Conservation (phyloP, 2,329 filamentous ascomycete species). For the Aureobasidium melanogenum region DNA sequence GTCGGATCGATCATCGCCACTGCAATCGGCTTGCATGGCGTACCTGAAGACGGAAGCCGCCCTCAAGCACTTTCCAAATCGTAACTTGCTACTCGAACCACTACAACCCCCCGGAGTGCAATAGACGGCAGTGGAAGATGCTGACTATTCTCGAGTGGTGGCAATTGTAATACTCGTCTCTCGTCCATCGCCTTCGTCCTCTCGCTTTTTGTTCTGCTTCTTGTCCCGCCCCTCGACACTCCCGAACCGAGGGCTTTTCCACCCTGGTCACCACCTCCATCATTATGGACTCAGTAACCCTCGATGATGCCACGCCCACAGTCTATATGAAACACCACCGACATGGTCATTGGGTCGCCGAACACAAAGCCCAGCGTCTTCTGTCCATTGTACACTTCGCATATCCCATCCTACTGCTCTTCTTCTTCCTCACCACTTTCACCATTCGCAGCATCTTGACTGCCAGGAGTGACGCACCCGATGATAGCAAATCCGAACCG, state of each 20-base stretch:
- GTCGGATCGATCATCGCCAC: slow-evolving; percentile 1
- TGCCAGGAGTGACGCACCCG: slow-evolving; percentile 38
- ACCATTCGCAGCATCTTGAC: slow-evolving; percentile 51
- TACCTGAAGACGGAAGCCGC: neutral
- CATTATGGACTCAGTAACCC: neutral
- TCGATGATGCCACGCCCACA: neutral
- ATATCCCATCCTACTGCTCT: slow-evolving; percentile 55
- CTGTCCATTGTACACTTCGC: slow-evolving; percentile 45
- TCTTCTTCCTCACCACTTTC: slow-evolving; percentile 56
- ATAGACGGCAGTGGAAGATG: slow-evolving; percentile 8
- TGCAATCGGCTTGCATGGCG: neutral
- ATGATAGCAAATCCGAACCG: slow-evolving; percentile 31
- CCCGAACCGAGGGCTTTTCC: neutral
- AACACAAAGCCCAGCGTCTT: slow-evolving; percentile 33
- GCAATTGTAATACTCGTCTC: neutral
- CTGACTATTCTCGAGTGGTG: neutral
- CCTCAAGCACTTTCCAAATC: neutral
- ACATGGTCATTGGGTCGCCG: slow-evolving; percentile 26
- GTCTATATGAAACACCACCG: slow-evolving; percentile 5
- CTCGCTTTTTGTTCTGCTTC: neutral
- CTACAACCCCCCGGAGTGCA: neutral
- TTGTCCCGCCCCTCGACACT: neutral
- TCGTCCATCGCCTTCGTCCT: neutral
- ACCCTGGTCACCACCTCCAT: neutral
- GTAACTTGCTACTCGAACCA: neutral